phyloP scores from a whole-genome alignment of 208 protist genomes.

The Naegleria lovaniensis region DNA sequence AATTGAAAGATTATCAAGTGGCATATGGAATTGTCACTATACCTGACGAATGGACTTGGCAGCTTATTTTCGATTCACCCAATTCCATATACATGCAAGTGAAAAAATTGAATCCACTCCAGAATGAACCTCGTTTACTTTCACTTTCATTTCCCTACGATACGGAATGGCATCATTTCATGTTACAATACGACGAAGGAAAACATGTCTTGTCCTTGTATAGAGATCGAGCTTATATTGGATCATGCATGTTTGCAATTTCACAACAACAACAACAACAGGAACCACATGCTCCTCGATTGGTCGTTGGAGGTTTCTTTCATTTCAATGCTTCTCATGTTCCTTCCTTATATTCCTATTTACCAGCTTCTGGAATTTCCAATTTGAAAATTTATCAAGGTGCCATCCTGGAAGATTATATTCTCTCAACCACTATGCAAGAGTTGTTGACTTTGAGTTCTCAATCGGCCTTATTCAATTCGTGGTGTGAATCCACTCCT shows the following conservation, averaged over 20 bases:
- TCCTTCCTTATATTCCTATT: background rate
- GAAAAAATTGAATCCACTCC: background rate
- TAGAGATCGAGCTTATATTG: background rate
- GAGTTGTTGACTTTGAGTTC: background rate
- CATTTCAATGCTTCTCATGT: background rate
- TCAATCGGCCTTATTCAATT: background rate
- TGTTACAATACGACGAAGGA: background rate
- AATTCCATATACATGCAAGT: background rate
- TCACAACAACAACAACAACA: background rate
- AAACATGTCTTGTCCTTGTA: background rate
- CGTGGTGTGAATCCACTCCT: background rate
- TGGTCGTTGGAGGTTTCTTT: background rate
- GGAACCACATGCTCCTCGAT: no score
- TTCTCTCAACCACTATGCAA: background rate
- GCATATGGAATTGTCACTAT: background rate
- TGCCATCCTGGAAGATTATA: no score
- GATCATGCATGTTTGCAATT: background rate
- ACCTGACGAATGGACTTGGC: background rate
- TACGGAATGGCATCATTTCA: background rate
- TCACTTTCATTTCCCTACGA: background rate
- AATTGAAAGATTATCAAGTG: background rate
- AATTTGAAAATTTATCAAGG: background rate
- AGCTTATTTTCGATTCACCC: background rate
- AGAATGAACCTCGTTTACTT: background rate
- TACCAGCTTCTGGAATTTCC: background rate